Percentiles rank a stretch among this genome's conserved stretches.
These are phyloP conservation scores for Ceratobasidium sp. DNA, from an alignment of 1,284 basidiomycete species.

Conservation along the genomic window DNA sequence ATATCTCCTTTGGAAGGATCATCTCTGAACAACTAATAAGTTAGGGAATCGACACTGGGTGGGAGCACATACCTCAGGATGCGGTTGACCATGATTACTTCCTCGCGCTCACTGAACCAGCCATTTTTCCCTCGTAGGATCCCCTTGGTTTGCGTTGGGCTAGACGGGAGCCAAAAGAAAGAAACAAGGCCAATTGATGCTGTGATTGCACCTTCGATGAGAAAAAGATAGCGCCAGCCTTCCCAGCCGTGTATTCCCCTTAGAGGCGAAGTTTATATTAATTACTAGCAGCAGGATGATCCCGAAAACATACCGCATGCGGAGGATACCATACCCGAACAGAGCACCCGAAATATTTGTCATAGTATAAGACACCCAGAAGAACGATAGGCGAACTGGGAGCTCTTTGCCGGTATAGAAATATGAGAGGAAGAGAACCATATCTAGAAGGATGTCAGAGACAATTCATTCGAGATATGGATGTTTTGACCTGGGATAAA, in stretches of 20 bases:
- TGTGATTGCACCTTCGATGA: conserved; percentile 44
- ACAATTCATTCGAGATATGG: conserved; percentile 52
- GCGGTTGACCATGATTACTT: conserved; percentile 63
- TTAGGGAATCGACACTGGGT: conserved; percentile 43
- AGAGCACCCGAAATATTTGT: conserved; percentile 64
- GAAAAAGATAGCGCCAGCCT: conserved; percentile 44
- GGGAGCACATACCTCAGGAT: conserved; percentile 52
- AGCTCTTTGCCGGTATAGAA: conserved; percentile 61
- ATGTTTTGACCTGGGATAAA: conserved; percentile 47
- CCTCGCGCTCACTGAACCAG: conserved; percentile 63
- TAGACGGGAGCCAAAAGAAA: conserved; percentile 72
- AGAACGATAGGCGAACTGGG: conserved; percentile 67
- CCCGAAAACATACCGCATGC: conserved; percentile 63
- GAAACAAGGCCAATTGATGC: conserved; percentile 43
- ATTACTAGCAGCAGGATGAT: conserved; percentile 48
- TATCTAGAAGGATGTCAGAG: conserved; percentile 61
- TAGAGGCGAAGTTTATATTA: not conserved
- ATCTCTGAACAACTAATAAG: conserved; percentile 62
- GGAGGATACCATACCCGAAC: conserved; percentile 67
- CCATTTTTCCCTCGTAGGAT: conserved; percentile 68
- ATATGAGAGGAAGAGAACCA: conserved; percentile 71
- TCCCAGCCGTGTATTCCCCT: conserved; percentile 38
- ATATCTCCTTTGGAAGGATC: conserved; percentile 73
- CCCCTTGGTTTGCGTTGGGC: conserved; percentile 69
- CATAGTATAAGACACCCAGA: conserved; percentile 68